These are phyloP conservation scores for Pseudozyma pruni DNA, from an alignment of 1,284 basidiomycete species.

Conservation along the genomic window DNA sequence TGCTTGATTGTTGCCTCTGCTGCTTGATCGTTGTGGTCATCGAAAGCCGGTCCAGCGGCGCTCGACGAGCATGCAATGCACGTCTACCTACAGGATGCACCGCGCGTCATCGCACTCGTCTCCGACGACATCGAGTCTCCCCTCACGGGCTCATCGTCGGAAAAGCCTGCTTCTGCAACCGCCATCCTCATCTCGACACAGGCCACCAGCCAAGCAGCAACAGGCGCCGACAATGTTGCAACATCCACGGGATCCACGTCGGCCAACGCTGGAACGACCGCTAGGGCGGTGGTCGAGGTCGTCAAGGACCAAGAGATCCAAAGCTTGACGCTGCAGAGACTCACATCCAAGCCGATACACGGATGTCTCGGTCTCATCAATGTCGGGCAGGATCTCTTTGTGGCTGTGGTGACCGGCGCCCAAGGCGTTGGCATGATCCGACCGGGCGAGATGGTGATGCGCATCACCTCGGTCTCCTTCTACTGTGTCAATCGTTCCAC, in stretches of 20 bases:
- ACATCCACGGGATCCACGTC: conserved; percentile 19
- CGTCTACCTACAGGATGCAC: conserved; percentile 58
- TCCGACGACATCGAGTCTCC: conserved; percentile 15
- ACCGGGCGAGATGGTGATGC: conserved; percentile 44
- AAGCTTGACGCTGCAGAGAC: conserved; percentile 25
- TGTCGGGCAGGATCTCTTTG: conserved; percentile 60
- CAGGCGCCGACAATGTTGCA: conserved; percentile 12
- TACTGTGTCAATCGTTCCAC: conserved; percentile 58
- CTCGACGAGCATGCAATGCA: conserved; percentile 50
- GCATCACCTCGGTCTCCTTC: conserved; percentile 60
- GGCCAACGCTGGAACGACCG: conserved; percentile 15
- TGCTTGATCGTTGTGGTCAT: too few relatives aligned
- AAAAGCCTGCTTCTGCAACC: conserved; percentile 18
- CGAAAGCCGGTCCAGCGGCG: background rate
- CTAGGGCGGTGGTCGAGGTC: conserved; percentile 50
- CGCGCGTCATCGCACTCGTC: conserved; percentile 50
- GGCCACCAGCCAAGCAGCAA: conserved; percentile 4
- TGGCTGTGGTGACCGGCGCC: conserved; percentile 54
- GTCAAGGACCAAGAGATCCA: conserved; percentile 40
- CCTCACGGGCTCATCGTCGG: background rate
- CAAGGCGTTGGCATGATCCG: conserved; percentile 52
- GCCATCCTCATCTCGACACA: conserved; percentile 44
- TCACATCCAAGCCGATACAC: conserved; percentile 34
- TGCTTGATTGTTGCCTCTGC: too few relatives aligned
- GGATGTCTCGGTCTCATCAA: conserved; percentile 63